Evolutionary conservation across 345 rosid species (phyloP), one percentile per base, ranked within the genome.

Genomic region (Euphorbia peplus): DNA sequence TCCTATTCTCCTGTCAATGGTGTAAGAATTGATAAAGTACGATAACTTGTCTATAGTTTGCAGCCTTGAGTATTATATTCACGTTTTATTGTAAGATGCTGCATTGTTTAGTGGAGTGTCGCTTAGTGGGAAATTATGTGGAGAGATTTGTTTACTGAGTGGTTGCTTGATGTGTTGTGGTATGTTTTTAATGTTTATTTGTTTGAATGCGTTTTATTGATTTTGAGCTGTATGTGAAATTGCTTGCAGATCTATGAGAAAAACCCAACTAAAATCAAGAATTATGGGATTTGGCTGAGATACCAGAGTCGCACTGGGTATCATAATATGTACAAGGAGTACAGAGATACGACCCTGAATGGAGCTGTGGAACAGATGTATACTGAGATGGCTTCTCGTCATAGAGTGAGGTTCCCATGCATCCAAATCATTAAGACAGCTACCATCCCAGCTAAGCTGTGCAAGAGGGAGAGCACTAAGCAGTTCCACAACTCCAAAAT

Each of bases 371-470:
- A 86, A 61, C 90, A 86, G 41, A 86, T 86, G 86, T 84, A 84
- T 82, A 84, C 52, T 0, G 86, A 86, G 75, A 84, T 86, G 90
- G 88, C 90, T 1, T 86, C 88, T 24, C 80, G 88, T 16, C 88
- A 86, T 76, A 80, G 88, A 39, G 88, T 84, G 21, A 82, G 86
- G 68, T 86, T 80, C 73, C 90, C 87, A 5, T 86, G 86, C 71
- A 86, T 83, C 32, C 87, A 88, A 75, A 84, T 88, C 63, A 86
- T 88, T 26, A 86, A 86, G 80, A 88, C 87, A 3, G 87, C 86
- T 0, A 88, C 90, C 0, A 73, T 86, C 63, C 87, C 83, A 0
- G 87, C 90, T 8, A 81, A 81, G 76, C 84, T 85, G 0, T 88
- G 93, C 85, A 88, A 84, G 87, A 82, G 90, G 65, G 90, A 86